A percentile compares a stretch with the other conserved stretches of the same genome.
Evolutionary conservation across 202 grass and related monocot species (phyloP).

Genomic region (Schoenoplectus triqueter): DNA sequence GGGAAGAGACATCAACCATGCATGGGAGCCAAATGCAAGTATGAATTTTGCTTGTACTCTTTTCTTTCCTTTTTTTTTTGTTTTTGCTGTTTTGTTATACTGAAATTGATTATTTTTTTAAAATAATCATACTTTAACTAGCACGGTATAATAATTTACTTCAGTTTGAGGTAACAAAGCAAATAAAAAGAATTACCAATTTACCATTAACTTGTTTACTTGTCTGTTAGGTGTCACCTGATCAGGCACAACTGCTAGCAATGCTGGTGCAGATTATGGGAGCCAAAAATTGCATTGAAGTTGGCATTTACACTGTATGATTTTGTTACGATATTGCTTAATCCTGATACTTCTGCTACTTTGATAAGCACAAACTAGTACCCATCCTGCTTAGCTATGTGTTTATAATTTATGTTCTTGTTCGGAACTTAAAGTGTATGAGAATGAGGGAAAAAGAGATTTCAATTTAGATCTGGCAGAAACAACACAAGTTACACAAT

Average conservation of each 20-base stretch:
- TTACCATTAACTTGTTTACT: not conserved
- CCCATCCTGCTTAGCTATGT: not conserved
- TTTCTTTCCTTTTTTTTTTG: not conserved
- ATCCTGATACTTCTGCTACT: not conserved
- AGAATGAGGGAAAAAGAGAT: not conserved
- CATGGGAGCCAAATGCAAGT: constrained; percentile 94
- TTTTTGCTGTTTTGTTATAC: not conserved
- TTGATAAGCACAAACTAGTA: not conserved
- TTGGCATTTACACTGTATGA: constrained; percentile 83
- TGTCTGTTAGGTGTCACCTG: constrained; percentile 74
- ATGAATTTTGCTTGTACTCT: not conserved
- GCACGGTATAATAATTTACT: not conserved
- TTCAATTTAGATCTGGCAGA: not conserved
- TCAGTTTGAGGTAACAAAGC: constrained; percentile 4
- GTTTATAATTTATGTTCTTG: constrained; percentile 1
- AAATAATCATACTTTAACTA: not conserved
- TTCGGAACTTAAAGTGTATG: not conserved
- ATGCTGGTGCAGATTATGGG: constrained; percentile 88
- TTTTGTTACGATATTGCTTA: constrained; percentile 20
- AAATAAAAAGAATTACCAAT: not conserved
- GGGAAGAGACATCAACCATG: constrained; percentile 84
- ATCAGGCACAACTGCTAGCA: constrained; percentile 82
- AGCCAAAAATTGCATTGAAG: constrained; percentile 82
- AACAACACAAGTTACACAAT: not conserved
- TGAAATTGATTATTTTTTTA: not conserved